Evolutionary conservation across 2,329 filamentous ascomycete species (phyloP).

Genomic region (Alternaria panax): DNA sequence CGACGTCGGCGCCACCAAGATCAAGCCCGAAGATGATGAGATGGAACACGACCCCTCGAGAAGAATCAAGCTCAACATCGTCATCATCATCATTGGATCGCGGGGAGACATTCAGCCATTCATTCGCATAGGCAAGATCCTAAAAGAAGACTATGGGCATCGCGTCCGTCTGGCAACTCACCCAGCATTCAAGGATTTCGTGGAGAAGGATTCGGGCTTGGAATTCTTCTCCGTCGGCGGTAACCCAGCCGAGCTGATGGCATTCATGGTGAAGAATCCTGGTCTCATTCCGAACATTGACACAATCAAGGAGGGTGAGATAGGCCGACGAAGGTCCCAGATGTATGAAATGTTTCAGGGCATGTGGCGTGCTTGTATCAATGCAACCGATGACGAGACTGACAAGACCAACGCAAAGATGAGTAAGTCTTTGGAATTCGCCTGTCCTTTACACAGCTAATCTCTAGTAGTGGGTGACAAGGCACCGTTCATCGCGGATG

Average conservation of each 20-base stretch:
- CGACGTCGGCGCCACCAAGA: constrained; percentile 25
- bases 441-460: constrained; percentile 10
- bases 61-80: constrained; percentile 72
- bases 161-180: constrained; percentile 81
- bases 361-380: constrained; percentile 81
- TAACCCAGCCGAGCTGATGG: constrained; percentile 82
- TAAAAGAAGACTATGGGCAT: constrained; percentile 75
- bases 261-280: constrained; percentile 86
- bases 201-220: constrained; percentile 73
- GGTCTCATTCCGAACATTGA: constrained; percentile 78
- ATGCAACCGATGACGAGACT: constrained; percentile 72
- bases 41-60: constrained; percentile 43
- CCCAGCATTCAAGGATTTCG: constrained; percentile 77
- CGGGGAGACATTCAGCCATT: constrained; percentile 85
- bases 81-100: constrained; percentile 84
- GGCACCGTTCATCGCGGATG: constrained; percentile 80
- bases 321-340: constrained; percentile 68
- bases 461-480: constrained; percentile 60
- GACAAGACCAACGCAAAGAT: constrained; percentile 67
- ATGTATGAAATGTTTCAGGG: constrained; percentile 87
- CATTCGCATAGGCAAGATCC: constrained; percentile 73
- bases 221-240: constrained; percentile 85
- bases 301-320: constrained; percentile 75
- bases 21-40: constrained; percentile 42
- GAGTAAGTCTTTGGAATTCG: constrained; percentile 47